Conservation (phyloP, 495 filamentous ascomycete species). For the Penicillium tannophilum region DNA sequence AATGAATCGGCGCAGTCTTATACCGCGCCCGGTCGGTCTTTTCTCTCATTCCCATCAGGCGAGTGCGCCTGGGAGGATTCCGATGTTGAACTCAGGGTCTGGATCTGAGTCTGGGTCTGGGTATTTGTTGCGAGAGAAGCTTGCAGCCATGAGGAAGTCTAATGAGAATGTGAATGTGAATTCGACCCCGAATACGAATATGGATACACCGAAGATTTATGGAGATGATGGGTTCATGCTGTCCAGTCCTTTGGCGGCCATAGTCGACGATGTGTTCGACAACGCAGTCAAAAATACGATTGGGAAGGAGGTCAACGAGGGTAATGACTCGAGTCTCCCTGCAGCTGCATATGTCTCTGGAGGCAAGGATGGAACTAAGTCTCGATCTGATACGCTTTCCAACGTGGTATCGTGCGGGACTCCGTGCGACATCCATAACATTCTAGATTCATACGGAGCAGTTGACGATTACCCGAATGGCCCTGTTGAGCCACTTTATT, state of each 20-base stretch:
- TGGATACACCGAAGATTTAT: not conserved
- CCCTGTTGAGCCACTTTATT: not conserved
- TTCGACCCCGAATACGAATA: not conserved
- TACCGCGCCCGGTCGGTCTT: slow-evolving; percentile 14
- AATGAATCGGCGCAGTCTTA: slow-evolving; percentile 11
- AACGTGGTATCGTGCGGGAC: slow-evolving; percentile 17
- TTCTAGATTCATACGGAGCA: not conserved
- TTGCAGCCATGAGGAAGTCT: not conserved
- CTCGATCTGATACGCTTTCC: slow-evolving; percentile 13
- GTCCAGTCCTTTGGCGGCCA: not conserved
- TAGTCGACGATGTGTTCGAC: not conserved
- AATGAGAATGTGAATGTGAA: not conserved
- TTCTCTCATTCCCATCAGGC: not conserved
- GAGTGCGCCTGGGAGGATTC: not conserved
- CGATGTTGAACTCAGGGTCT: not conserved
- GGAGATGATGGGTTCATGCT: not conserved
- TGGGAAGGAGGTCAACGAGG: too few relatives aligned
- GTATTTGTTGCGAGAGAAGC: not conserved
- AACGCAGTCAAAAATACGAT: too few relatives aligned
- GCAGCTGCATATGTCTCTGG: not conserved
- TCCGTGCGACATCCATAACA: slow-evolving; percentile 11
- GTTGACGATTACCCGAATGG: not conserved
- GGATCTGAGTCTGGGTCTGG: not conserved
- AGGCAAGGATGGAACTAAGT: not conserved
- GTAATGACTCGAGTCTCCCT: not conserved